Percentiles rank a stretch among this genome's conserved stretches.
phyloP scores from a whole-genome alignment of 2,329 filamentous ascomycete genomes.

The Paraphaeosphaeria minitans region DNA sequence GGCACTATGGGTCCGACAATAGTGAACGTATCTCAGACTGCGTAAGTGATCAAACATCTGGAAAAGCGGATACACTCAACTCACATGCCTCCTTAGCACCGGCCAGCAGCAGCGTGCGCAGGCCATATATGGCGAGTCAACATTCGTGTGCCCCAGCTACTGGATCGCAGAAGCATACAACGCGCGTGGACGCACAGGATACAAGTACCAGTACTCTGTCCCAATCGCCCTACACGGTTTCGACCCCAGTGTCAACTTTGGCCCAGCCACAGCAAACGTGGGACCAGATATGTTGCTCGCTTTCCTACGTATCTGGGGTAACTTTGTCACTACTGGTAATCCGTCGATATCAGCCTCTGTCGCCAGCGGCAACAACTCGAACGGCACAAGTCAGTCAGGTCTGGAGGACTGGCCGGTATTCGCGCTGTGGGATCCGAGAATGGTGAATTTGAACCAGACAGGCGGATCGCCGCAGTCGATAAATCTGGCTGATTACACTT shows the following conservation, averaged over 20 bases:
- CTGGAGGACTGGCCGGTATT: conserved; percentile 23
- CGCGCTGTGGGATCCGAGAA: conserved; percentile 7
- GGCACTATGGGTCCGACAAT: conserved; percentile 51
- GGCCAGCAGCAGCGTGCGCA: conserved; percentile 61
- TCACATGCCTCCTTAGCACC: conserved; percentile 22
- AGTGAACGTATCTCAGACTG: conserved; percentile 47
- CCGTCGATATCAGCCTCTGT: conserved; percentile 19
- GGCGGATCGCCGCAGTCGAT: conserved; percentile 19
- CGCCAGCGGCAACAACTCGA: conserved; percentile 12
- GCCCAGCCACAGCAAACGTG: conserved; percentile 12
- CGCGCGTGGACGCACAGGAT: conserved; percentile 11
- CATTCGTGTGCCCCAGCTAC: conserved; percentile 62
- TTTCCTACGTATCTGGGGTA: conserved; percentile 23
- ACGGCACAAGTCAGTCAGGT: conserved; percentile 6
- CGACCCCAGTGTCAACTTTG: conserved; percentile 24
- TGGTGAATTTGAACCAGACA: conserved; percentile 29
- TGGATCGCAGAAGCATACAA: conserved; percentile 59
- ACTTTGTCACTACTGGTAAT: conserved; percentile 20
- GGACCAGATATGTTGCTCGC: conserved; percentile 17
- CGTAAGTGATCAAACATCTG: too few relatives aligned
- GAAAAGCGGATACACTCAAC: too few relatives aligned
- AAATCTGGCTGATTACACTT: not conserved
- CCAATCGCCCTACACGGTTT: conserved; percentile 21
- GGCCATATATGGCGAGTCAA: conserved; percentile 60
- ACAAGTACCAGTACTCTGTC: conserved; percentile 30